These are phyloP conservation scores for Nakaseomyces delphensis DNA, from an alignment of 1,139 yeast species.

Conservation along the genomic window DNA sequence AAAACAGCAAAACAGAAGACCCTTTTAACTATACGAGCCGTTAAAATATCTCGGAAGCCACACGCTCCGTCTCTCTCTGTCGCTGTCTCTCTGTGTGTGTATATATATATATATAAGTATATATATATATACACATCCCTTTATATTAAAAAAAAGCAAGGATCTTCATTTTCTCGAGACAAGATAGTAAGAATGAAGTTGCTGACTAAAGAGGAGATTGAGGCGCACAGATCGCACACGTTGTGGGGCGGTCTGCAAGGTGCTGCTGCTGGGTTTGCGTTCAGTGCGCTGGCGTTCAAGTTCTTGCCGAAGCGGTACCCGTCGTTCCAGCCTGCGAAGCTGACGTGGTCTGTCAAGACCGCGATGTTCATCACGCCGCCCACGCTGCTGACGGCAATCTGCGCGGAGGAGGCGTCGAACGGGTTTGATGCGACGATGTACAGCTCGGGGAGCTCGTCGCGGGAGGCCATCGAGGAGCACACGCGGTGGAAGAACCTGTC, in stretches of 20 bases:
- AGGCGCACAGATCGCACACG: slow-evolving; percentile 52
- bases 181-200: slow-evolving; percentile 73
- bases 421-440: slow-evolving; percentile 46
- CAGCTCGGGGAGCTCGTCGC: slow-evolving; percentile 31
- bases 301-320: slow-evolving; percentile 39
- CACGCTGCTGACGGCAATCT: slow-evolving; percentile 44
- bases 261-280: slow-evolving; percentile 43
- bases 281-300: slow-evolving; percentile 44
- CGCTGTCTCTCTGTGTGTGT: too few species aligned
- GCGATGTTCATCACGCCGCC: slow-evolving; percentile 56
- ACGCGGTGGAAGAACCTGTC: slow-evolving; percentile 45
- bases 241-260: slow-evolving; percentile 58
- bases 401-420: slow-evolving; percentile 52
- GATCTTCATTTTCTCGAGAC: too few species aligned
- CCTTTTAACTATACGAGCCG: too few species aligned
- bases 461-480: slow-evolving; percentile 40
- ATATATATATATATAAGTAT: too few species aligned
- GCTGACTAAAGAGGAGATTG: slow-evolving; percentile 54
- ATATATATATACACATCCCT: too few species aligned
- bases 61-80: too few species aligned
- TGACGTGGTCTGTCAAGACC: slow-evolving; percentile 48
- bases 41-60: too few species aligned
- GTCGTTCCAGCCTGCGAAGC: slow-evolving; percentile 32
- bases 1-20: too few species aligned
- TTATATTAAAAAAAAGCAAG: neutral